phyloP scores from a whole-genome alignment of 2,329 filamentous ascomycete genomes.

The Neopestalotiopsis clavispora region DNA sequence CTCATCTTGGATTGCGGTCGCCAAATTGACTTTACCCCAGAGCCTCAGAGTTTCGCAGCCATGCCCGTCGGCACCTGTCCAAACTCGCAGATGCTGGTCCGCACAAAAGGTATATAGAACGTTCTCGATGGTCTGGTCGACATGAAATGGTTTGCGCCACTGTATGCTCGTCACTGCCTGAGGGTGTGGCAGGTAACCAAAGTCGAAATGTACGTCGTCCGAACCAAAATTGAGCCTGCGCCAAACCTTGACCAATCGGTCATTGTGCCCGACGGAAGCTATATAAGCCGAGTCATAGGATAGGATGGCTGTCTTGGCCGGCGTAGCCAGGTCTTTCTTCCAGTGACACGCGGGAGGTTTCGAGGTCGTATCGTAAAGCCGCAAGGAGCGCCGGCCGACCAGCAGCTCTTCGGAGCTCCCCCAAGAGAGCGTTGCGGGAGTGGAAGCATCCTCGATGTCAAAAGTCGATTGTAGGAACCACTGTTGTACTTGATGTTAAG shows the following conservation, averaged over 20 bases:
- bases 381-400: constrained; percentile 72
- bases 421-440: constrained; percentile 73
- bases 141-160: constrained; percentile 81
- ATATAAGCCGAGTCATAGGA: constrained; percentile 89
- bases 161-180: constrained; percentile 79
- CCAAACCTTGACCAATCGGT: constrained; percentile 92
- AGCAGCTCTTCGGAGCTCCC: constrained; percentile 85
- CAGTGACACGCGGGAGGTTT: constrained; percentile 66
- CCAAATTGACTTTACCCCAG: constrained; percentile 81
- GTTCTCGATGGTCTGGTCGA: constrained; percentile 81
- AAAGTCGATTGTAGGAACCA: constrained; percentile 71
- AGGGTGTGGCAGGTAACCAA: constrained; percentile 88
- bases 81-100: constrained; percentile 81
- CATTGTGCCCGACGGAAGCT: constrained; percentile 78
- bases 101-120: constrained; percentile 88
- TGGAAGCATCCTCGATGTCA: constrained; percentile 54
- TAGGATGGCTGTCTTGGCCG: constrained; percentile 75
- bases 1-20: constrained; percentile 66
- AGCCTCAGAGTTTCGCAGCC: constrained; percentile 75
- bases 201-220: constrained; percentile 85
- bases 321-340: constrained; percentile 75
- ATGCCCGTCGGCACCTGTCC: constrained; percentile 77
- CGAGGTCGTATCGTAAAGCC: constrained; percentile 64
- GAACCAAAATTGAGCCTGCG: constrained; percentile 82
- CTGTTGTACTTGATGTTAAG: constrained; percentile 40